Percentiles rank a stretch among this genome's conserved stretches.
phyloP scores from a whole-genome alignment of 140 eudicot species.

The Bidens hawaiensis region DNA sequence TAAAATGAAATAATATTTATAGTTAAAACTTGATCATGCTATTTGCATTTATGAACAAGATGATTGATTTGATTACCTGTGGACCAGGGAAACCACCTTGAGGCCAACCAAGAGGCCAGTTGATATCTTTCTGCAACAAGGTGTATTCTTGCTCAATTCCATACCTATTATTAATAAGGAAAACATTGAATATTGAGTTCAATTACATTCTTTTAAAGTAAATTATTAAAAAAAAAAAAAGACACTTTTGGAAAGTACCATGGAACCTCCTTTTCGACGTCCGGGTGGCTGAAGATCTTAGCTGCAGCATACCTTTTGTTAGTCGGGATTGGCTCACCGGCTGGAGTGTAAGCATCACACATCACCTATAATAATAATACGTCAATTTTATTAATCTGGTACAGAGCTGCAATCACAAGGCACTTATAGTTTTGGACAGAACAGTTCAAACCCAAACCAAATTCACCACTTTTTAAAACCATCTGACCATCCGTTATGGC shows the following conservation, averaged over 20 bases:
- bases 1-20: background rate
- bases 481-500: background rate
- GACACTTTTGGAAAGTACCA: conserved; percentile 37
- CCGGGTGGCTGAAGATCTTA: conserved; percentile 69
- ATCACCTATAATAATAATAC: conserved; percentile 51
- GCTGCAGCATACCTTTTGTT: conserved; percentile 72
- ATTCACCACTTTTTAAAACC: background rate
- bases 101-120: conserved; percentile 74
- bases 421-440: no score
- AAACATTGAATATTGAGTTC: background rate
- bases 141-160: conserved; percentile 70
- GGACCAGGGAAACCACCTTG: conserved; percentile 59
- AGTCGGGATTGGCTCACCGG: conserved; percentile 83
- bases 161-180: conserved; percentile 20
- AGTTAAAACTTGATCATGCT: background rate
- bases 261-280: conserved; percentile 64
- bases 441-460: background rate
- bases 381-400: background rate
- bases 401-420: background rate
- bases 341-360: conserved; percentile 90
- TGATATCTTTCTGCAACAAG: conserved; percentile 40
- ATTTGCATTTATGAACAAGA: background rate
- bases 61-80: conserved; percentile 26
- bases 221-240: background rate
- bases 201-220: background rate